Conservation (phyloP, 1,139 yeast species). For the Candida buenavistaensis region DNA sequence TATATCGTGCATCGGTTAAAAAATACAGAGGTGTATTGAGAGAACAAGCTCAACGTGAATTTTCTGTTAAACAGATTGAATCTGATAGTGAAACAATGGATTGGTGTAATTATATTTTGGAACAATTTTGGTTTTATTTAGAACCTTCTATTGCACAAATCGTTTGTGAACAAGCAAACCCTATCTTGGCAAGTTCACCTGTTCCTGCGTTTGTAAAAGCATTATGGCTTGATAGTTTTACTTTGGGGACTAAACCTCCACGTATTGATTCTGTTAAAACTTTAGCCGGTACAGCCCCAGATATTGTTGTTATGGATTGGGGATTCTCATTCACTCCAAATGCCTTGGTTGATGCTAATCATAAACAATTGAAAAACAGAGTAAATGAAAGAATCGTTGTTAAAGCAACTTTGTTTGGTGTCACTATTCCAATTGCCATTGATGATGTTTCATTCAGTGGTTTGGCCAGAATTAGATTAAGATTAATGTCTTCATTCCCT, state of each 20-base stretch:
- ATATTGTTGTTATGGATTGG: constrained; percentile 97
- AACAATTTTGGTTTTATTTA: constrained; percentile 85
- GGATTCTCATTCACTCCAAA: constrained; percentile 88
- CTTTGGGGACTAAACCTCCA: constrained; percentile 94
- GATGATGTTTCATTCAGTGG: constrained; percentile 66
- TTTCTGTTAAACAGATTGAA: constrained; percentile 76
- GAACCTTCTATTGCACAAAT: constrained; percentile 91
- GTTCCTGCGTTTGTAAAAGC: constrained; percentile 82
- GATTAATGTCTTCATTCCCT: constrained; percentile 89
- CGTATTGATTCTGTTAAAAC: constrained; percentile 88
- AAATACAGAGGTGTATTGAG: constrained; percentile 73
- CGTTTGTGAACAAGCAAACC: constrained; percentile 82
- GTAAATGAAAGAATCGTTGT: constrained; percentile 80
- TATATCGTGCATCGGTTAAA: constrained; percentile 82
- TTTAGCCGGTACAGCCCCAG: constrained; percentile 81
- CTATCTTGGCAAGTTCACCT: constrained; percentile 71
- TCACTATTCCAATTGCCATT: constrained; percentile 62
- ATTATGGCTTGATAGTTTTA: constrained; percentile 82
- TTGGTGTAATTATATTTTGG: constrained; percentile 86
- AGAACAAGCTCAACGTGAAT: constrained; percentile 82
- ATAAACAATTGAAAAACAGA: constrained; percentile 77
- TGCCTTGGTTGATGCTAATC: constrained; percentile 76
- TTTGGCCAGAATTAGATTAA: constrained; percentile 73
- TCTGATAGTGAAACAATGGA: constrained; percentile 91
- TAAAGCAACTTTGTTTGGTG: constrained; percentile 65